Conservation (phyloP, 495 filamentous ascomycete species). For the Melanomma pulvis-pyrius region DNA sequence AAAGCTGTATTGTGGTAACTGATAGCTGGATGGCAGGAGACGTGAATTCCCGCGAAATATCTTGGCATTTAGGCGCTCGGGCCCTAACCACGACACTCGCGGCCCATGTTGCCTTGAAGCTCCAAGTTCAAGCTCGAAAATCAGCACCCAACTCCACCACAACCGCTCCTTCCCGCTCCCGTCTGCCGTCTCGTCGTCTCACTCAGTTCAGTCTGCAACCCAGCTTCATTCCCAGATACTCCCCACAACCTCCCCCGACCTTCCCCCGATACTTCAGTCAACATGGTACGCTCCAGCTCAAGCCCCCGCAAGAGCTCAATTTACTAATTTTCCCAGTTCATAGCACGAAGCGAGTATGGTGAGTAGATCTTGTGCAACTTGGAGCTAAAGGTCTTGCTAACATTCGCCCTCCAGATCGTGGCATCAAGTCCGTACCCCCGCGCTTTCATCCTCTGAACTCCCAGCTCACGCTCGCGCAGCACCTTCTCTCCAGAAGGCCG, state of each 20-base stretch:
- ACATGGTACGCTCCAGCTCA: constrained; percentile 31
- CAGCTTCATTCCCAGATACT: neutral
- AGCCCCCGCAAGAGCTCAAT: constrained; percentile 11
- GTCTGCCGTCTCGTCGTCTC: neutral
- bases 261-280: constrained; percentile 1
- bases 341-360: constrained; percentile 99
- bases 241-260: neutral
- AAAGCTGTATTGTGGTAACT: neutral
- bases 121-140: constrained; percentile 9
- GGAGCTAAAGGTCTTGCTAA: constrained; percentile 34
- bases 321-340: constrained; percentile 63
- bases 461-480: constrained; percentile 54
- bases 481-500: constrained; percentile 99
- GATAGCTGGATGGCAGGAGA: neutral
- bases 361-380: constrained; percentile 48
- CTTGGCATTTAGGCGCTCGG: neutral
- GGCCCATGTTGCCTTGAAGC: constrained; percentile 19
- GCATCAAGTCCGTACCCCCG: constrained; percentile 81
- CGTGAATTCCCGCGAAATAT: neutral
- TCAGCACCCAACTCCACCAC: neutral
- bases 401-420: constrained; percentile 69
- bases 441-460: neutral
- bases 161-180: neutral
- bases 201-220: neutral
- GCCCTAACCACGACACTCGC: neutral